A percentile compares a stretch with the other conserved stretches of the same genome.
Conservation (phyloP, 164 flowering plant genomes). For the Umbilicus rupestris region DNA sequence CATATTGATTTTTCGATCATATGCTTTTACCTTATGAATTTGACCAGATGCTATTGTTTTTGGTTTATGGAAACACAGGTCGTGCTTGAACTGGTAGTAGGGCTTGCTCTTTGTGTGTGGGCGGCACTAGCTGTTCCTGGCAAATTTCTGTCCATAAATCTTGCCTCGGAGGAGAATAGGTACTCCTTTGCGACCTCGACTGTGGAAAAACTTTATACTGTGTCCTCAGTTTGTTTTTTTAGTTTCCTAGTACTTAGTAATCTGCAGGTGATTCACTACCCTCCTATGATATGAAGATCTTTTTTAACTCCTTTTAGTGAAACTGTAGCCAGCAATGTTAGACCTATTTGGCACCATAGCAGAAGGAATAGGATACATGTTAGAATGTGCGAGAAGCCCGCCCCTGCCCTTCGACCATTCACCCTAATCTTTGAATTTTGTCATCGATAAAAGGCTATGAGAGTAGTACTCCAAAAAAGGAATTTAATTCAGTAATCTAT, state of each 20-base stretch:
- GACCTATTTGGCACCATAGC: too few species aligned
- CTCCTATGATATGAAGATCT: too few species aligned
- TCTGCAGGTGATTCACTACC: background rate
- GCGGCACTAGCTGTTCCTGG: conserved; percentile 80
- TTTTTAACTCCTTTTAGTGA: too few species aligned
- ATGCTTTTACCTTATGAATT: background rate
- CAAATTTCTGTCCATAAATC: conserved; percentile 64
- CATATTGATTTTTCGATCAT: background rate
- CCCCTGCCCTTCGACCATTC: too few species aligned
- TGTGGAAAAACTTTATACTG: background rate
- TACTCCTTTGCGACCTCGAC: conserved; percentile 13
- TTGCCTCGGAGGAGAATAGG: conserved; percentile 87
- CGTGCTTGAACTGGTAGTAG: conserved; percentile 49
- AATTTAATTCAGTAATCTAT: too few species aligned
- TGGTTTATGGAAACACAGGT: conserved; percentile 37
- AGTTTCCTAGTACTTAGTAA: background rate
- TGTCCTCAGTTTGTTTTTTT: background rate
- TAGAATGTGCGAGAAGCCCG: too few species aligned
- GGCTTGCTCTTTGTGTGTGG: conserved; percentile 58
- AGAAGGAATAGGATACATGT: too few species aligned
- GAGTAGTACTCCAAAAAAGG: too few species aligned
- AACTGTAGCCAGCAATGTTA: too few species aligned
- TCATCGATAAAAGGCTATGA: too few species aligned
- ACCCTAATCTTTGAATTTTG: too few species aligned
- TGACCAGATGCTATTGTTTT: background rate